phyloP scores from a whole-genome alignment of 2,329 filamentous ascomycete species.

The Fusarium heterosporum region DNA sequence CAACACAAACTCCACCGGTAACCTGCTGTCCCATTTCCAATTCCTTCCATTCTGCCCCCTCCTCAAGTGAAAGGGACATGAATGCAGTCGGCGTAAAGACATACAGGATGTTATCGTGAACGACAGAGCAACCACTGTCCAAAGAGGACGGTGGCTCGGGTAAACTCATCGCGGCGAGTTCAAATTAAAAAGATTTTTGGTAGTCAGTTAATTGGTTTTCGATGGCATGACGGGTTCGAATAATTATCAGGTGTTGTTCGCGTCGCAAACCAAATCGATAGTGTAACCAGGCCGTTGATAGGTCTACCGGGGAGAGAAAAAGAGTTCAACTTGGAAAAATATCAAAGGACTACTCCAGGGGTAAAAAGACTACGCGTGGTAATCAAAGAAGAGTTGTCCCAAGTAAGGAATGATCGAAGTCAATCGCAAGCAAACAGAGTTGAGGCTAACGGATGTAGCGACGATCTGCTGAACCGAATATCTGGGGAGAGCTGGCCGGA shows the following conservation, averaged over 20 bases:
- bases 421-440: slow-evolving; percentile 38
- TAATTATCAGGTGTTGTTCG: slow-evolving; percentile 21
- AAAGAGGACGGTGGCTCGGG: slow-evolving; percentile 77
- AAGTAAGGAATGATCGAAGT: slow-evolving; percentile 33
- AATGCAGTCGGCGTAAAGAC: slow-evolving; percentile 82
- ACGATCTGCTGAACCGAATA: slow-evolving; percentile 28
- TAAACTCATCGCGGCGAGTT: slow-evolving; percentile 69
- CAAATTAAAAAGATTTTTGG: slow-evolving; percentile 27
- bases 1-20: slow-evolving; percentile 81
- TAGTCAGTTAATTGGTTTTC: slow-evolving; percentile 29
- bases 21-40: slow-evolving; percentile 76
- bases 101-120: slow-evolving; percentile 86
- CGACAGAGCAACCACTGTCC: slow-evolving; percentile 82
- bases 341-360: slow-evolving; percentile 12
- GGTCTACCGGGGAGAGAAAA: slow-evolving; percentile 10
- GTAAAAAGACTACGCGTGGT: slow-evolving; percentile 2
- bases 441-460: slow-evolving; percentile 33
- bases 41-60: slow-evolving; percentile 78
- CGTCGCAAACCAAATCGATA: slow-evolving; percentile 29
- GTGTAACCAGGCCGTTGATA: slow-evolving; percentile 4
- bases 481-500: slow-evolving; percentile 41
- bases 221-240: slow-evolving; percentile 45
- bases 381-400: slow-evolving; percentile 27
- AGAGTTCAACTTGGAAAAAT: slow-evolving; percentile 20
- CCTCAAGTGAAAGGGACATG: slow-evolving; percentile 75